Evolutionary conservation across 768 basidiomycete genomes (phyloP), one percentile per base, ranked within the genome.

Genomic region (Phanerochaete sordida): DNA sequence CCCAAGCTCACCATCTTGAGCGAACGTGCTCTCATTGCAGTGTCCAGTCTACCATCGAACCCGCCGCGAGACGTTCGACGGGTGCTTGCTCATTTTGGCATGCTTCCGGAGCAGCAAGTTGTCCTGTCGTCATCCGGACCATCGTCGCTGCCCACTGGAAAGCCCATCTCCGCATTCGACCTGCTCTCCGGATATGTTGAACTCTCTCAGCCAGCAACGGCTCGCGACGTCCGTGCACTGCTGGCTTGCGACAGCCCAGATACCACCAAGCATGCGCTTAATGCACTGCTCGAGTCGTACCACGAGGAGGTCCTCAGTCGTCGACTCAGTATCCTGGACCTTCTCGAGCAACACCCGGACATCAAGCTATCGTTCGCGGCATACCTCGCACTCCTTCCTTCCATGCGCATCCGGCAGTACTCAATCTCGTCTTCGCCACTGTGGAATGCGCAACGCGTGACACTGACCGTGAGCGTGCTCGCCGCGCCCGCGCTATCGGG

Each of bases 351-450:
- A 35, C 69, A 76, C 61, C 64, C 72, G 1, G 65, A 73, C 56
- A 69, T 82, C 58, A 59, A 72, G 28, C 68, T 80, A 23, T 61
- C 74, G 16, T 70, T 81, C 31, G 65, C 67, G 12, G 67, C 70
- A 3, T 80, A 75, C 70, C 65, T 82, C 30, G 67, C 68, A 21
- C 71, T 78, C 66, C 73, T 81, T 9, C 80, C 79, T 9, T 65
- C 79, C 2, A 81, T 81, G 76, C 77, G 79, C 37, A 71, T 79
- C 53, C 70, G 81, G 24, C 79, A 81, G 67, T 81, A 82, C 69
- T 80, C 79, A 2, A 81, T 81, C 62, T 81, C 81, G 0, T 79
- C 78, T 1, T 80, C 79, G 1, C 79, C 79, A 3, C 70, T 82
- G 8, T 75, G 76, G 73, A 73, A 78, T 59, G 70, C 80, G 7